Conservation (phyloP, 2,329 filamentous ascomycete genomes). For the Colletotrichum echinochloae region DNA sequence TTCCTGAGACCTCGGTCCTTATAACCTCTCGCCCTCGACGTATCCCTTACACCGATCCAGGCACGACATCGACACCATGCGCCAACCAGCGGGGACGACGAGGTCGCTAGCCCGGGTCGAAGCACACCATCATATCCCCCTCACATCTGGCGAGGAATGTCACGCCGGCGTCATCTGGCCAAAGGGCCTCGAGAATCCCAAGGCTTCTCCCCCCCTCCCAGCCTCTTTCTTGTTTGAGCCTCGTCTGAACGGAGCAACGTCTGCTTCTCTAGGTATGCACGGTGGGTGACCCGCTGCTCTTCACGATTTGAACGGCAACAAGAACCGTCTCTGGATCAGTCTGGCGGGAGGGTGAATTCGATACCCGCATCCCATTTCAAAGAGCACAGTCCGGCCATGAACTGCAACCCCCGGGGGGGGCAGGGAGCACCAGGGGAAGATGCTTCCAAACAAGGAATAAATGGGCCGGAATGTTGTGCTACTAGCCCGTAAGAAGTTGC, state of each 20-base stretch:
- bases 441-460: neutral
- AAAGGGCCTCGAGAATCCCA: neutral
- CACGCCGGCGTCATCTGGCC: constrained; percentile 9
- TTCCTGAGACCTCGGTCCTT: constrained; percentile 15
- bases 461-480: constrained; percentile 21
- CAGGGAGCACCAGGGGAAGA: neutral
- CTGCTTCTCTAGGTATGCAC: neutral
- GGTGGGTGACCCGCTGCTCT: neutral
- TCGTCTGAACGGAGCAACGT: constrained; percentile 2
- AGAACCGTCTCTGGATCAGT: neutral
- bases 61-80: constrained; percentile 12
- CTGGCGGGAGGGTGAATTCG: constrained; percentile 12
- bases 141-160: constrained; percentile 20
- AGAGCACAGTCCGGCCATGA: neutral
- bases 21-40: constrained; percentile 21
- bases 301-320: neutral
- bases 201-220: neutral
- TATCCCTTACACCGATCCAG: constrained; percentile 31
- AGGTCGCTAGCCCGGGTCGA: neutral
- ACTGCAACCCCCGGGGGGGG: neutral
- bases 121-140: constrained; percentile 18
- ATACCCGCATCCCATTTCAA: constrained; percentile 28
- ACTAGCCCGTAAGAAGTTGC: constrained; percentile 14
- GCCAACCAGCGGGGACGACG: neutral
- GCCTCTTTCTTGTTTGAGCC: neutral